Evolutionary conservation across 2,329 filamentous ascomycete species (phyloP), one percentile per base, ranked within the genome.

Genomic region (Exophiala spinifera): DNA sequence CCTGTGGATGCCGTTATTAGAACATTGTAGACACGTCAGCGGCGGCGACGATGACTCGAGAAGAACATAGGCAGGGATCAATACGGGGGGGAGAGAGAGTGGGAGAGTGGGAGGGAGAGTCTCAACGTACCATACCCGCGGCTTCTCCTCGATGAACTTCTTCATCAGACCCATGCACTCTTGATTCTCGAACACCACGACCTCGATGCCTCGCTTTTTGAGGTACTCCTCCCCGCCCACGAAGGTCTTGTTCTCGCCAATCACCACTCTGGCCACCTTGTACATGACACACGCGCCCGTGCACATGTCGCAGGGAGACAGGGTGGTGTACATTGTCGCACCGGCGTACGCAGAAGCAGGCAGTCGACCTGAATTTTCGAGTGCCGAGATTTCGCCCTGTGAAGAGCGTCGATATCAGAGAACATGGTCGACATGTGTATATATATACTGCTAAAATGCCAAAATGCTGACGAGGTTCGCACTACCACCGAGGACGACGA

Each of bases 291-390:
- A 90, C 2, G 87, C 86, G 7, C 88, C 87, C 3, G 87, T 89
- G 70, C 85, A 91, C 87, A 91, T 91, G 66, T 89, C 86, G 69
- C 88, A 91, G 0, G 87, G 88, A 2, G 85, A 88, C 5, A 91
- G 75, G 0, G 87, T 90, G 2, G 88, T 91, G 72, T 88, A 91
- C 86, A 91, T 90, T n/a, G 87, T 91, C 33, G 85, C 81, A 25
- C 84, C 84, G 61, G 79, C 78, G 70, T 90, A 91, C 4, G 80
- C 79, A 1, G 80, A 81, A 14, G 86, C 86, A 28, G 85, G 83
- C 19, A 89, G 79, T 36, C 87, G 82, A 43, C 87, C 87, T 0
- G 86, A 86, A 69, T 87, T 85, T 67, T 88, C 84, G 36, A 91
- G 77, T n/a, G 86, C 83, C 15, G 86, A 84, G 17, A 87, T 91